Conservation (phyloP, 2,329 filamentous ascomycete genomes). For the Aspergillus nomiae region DNA sequence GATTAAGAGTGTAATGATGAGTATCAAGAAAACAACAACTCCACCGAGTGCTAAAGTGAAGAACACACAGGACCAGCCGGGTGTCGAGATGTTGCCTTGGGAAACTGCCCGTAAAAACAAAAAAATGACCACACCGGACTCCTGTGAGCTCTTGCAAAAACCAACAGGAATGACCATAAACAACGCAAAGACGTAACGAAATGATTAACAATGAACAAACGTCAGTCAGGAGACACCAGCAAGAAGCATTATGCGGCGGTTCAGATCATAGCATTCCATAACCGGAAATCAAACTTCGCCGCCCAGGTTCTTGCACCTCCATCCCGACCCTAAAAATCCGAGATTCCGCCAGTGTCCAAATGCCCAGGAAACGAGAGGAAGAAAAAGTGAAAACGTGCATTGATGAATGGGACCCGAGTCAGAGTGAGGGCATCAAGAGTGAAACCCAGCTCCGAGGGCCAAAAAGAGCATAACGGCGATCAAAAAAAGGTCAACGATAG, state of each 20-base stretch:
- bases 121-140: constrained; percentile 48
- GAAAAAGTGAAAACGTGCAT: constrained; percentile 27
- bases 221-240: constrained; percentile 33
- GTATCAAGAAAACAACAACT: constrained; percentile 32
- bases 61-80: constrained; percentile 51
- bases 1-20: constrained; percentile 24
- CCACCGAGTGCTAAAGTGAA: constrained; percentile 41
- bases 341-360: constrained; percentile 40
- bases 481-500: constrained; percentile 16
- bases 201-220: constrained; percentile 24
- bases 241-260: constrained; percentile 34
- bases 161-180: constrained; percentile 25
- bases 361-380: constrained; percentile 36
- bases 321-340: constrained; percentile 35
- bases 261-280: constrained; percentile 32
- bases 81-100: constrained; percentile 43
- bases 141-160: constrained; percentile 43
- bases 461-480: constrained; percentile 14
- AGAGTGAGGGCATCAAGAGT: not conserved
- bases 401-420: constrained; percentile 18
- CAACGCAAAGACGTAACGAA: constrained; percentile 34
- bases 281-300: constrained; percentile 37
- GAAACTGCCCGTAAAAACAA: constrained; percentile 40
- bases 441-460: not conserved
- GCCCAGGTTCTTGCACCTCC: constrained; percentile 38